These are phyloP conservation scores for Yamadazyma takamatsuzukensis DNA, from an alignment of 805 yeast species.

Conservation along the genomic window DNA sequence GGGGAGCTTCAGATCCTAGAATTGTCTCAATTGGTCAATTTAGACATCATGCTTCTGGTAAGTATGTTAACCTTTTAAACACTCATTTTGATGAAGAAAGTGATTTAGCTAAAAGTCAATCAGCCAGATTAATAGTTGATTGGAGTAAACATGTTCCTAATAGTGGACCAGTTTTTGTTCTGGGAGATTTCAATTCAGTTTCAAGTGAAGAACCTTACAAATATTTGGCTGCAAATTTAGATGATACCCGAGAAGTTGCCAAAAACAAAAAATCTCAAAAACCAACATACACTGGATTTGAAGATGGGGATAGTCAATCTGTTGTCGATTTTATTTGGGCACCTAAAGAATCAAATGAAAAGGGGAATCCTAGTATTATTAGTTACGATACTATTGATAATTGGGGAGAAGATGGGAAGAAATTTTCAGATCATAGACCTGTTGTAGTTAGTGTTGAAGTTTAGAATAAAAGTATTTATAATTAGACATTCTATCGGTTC, in stretches of 20 bases:
- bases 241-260: constrained; percentile 27
- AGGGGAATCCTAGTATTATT: constrained; percentile 14
- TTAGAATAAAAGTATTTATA: too few species aligned
- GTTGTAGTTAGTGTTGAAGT: too few species aligned
- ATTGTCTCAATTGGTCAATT: constrained; percentile 34
- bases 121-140: constrained; percentile 41
- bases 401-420: constrained; percentile 24
- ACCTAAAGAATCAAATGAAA: constrained; percentile 21
- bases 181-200: constrained; percentile 54
- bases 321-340: constrained; percentile 37
- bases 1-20: constrained; percentile 36
- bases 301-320: constrained; percentile 14
- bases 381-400: constrained; percentile 31
- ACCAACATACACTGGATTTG: constrained; percentile 39
- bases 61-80: constrained; percentile 40
- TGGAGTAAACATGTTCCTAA: constrained; percentile 30
- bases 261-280: constrained; percentile 16
- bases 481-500: too few species aligned
- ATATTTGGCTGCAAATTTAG: constrained; percentile 22
- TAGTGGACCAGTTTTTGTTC: constrained; percentile 35
- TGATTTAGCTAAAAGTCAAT: constrained; percentile 38
- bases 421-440: constrained; percentile 47
- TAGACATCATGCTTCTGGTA: constrained; percentile 37
- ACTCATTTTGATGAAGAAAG: constrained; percentile 52
- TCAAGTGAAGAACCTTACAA: constrained; percentile 19